Evolutionary conservation across 352 stramenopile genomes (phyloP).

Genomic region (Phytophthora colocasiae): DNA sequence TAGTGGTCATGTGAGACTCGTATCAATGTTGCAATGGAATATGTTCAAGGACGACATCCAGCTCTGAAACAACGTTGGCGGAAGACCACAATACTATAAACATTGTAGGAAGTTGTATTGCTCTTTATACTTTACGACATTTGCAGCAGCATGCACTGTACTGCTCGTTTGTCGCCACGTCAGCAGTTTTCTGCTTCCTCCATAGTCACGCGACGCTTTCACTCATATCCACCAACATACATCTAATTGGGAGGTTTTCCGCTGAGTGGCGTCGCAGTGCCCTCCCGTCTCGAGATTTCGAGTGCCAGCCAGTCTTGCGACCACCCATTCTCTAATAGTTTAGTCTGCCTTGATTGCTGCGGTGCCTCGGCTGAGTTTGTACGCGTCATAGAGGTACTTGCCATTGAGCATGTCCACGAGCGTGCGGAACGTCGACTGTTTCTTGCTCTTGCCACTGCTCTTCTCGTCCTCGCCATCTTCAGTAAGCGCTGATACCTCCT

Average conservation of each 20-base stretch:
- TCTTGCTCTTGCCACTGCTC: conserved; percentile 46
- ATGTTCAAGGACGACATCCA: neutral
- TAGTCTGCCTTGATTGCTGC: conserved; percentile 64
- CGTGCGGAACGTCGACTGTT: conserved; percentile 71
- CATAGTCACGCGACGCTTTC: conserved; percentile 11
- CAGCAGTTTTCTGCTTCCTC: conserved; percentile 2
- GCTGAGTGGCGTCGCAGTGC: conserved; percentile 4
- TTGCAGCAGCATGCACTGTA: neutral
- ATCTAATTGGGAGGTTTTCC: conserved; percentile 18
- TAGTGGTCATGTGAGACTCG: no score
- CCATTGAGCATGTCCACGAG: conserved; percentile 90
- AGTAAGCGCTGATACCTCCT: conserved; percentile 62
- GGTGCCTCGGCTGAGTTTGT: conserved; percentile 57
- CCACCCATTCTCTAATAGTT: conserved; percentile 4
- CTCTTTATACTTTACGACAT: neutral
- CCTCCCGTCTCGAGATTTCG: conserved; percentile 4
- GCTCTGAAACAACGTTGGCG: neutral
- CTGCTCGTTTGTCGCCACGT: neutral
- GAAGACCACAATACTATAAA: neutral
- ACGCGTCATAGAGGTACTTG: conserved; percentile 89
- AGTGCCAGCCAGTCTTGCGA: conserved; percentile 1
- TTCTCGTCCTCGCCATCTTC: conserved; percentile 73
- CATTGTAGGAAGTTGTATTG: conserved; percentile 7
- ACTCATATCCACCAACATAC: conserved; percentile 25
- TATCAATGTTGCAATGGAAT: no score